Evolutionary conservation across 305 asterid species (phyloP).

Genomic region (Ajuga reptans): DNA sequence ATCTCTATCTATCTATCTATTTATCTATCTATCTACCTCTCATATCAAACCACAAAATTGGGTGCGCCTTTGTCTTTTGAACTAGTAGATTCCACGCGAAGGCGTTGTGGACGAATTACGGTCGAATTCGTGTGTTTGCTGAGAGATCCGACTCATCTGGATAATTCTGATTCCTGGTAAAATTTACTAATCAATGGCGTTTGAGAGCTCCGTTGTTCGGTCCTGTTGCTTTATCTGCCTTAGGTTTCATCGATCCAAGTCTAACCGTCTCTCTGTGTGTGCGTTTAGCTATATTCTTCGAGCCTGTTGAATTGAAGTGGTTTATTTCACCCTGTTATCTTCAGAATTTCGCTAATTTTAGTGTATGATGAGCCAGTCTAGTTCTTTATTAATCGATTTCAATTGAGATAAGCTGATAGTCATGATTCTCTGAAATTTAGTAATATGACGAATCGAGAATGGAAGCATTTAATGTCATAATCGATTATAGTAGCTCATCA

Average conservation of each 20-base stretch:
- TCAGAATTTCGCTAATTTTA: neutral
- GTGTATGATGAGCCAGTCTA: neutral
- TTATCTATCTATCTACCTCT: too few species aligned
- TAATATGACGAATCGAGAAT: neutral
- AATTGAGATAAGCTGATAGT: constrained; percentile 1
- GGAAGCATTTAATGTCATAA: neutral
- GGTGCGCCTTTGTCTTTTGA: constrained; percentile 4
- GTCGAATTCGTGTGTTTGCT: constrained; percentile 15
- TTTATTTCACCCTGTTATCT: neutral
- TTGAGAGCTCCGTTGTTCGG: neutral
- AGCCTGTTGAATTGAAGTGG: neutral
- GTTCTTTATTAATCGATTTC: constrained; percentile 2
- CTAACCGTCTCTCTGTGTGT: neutral
- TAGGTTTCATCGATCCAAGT: constrained; percentile 19
- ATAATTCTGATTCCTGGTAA: constrained; percentile 8
- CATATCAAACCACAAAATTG: neutral
- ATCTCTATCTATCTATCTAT: too few species aligned
- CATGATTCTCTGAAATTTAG: neutral
- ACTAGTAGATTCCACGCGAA: neutral
- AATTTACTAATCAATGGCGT: neutral
- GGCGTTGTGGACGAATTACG: constrained; percentile 15
- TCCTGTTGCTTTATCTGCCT: constrained; percentile 1
- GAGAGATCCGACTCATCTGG: constrained; percentile 26
- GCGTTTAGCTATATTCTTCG: neutral
- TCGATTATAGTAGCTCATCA: neutral